Conservation (phyloP, 2,329 filamentous ascomycete species). For the Botrytis medusae region DNA sequence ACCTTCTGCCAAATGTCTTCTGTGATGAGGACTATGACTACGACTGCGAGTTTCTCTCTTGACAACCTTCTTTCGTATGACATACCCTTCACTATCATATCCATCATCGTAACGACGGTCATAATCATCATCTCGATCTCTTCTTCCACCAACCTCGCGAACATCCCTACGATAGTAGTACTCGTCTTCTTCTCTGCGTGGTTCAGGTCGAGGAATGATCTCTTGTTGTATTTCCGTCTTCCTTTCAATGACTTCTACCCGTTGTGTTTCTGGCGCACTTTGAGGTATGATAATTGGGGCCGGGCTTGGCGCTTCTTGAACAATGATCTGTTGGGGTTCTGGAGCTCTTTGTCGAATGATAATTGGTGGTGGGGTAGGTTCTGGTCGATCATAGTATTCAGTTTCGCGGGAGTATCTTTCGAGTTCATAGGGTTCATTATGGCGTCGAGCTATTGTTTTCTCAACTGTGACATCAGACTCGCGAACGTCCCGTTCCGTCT, state of each 20-base stretch:
- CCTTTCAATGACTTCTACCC: constrained; percentile 33
- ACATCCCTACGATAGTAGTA: constrained; percentile 43
- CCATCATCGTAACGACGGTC: constrained; percentile 45
- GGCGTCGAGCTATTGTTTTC: constrained; percentile 30
- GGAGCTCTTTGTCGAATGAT: constrained; percentile 56
- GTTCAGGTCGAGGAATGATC: constrained; percentile 30
- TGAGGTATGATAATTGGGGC: constrained; percentile 49
- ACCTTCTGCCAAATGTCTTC: constrained; percentile 62
- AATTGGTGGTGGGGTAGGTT: constrained; percentile 52
- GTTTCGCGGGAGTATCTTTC: constrained; percentile 62
- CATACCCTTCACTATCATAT: constrained; percentile 48
- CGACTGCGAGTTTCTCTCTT: constrained; percentile 50
- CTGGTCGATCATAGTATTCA: constrained; percentile 58
- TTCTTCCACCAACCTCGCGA: constrained; percentile 30
- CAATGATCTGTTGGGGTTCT: constrained; percentile 59
- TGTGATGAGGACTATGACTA: constrained; percentile 53
- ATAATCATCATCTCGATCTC: constrained; percentile 39
- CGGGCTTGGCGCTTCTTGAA: constrained; percentile 56
- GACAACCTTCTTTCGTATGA: constrained; percentile 43
- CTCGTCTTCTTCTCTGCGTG: constrained; percentile 38
- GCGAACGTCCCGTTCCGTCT: constrained; percentile 33
- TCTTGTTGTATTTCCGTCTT: constrained; percentile 32
- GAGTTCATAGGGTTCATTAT: constrained; percentile 46
- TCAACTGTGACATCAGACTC: constrained; percentile 29
- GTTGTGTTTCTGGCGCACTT: constrained; percentile 30